A percentile compares a stretch with the other conserved stretches of the same genome.
Conservation (phyloP, 225 moss, liverwort and hornwort species). For the Pseudoscleropodium purum region DNA sequence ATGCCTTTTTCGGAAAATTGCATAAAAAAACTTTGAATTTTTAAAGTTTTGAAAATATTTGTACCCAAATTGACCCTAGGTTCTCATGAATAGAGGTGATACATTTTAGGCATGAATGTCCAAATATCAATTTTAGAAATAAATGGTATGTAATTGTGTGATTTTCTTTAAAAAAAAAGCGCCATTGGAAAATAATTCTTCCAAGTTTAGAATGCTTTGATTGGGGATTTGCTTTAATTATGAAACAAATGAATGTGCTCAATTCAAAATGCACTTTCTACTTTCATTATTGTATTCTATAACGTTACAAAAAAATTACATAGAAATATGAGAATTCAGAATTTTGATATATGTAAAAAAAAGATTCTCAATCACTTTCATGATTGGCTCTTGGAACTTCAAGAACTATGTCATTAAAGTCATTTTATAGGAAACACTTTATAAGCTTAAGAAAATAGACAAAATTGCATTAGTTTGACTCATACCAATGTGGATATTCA, state of each 20-base stretch:
- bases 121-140: background rate
- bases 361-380: background rate
- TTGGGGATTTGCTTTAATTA: accelerated
- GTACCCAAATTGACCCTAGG: accelerated
- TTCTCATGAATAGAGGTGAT: background rate
- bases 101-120: background rate
- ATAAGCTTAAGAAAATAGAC: accelerated
- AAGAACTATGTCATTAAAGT: background rate
- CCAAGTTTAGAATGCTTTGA: background rate
- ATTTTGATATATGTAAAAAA: background rate
- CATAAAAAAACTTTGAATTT: background rate
- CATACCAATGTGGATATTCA: background rate
- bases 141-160: background rate
- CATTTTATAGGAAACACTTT: background rate
- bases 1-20: accelerated
- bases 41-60: background rate
- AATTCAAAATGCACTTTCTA: background rate
- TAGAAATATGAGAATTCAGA: background rate
- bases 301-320: background rate
- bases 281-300: background rate
- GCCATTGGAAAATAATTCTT: background rate
- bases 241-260: background rate
- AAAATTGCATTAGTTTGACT: background rate
- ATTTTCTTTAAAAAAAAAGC: background rate
- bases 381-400: background rate